These are phyloP conservation scores for Acacia crassicarpa DNA, from an alignment of 306 rosid genomes.

Conservation along the genomic window DNA sequence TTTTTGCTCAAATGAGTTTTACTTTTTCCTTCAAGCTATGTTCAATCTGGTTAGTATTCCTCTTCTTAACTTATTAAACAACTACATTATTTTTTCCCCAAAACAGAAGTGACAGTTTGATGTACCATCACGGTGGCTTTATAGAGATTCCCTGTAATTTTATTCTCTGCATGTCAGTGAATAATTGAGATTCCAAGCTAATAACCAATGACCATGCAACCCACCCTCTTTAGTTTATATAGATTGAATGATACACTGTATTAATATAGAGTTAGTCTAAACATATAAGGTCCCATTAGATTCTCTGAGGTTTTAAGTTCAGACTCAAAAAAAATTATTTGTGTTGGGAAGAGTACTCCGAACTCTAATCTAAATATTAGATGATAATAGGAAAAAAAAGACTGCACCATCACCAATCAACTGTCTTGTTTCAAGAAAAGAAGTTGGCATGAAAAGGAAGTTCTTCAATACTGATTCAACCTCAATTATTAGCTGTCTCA, in stretches of 20 bases:
- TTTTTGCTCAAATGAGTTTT: too few species aligned
- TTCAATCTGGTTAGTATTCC: not conserved
- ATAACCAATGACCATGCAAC: not conserved
- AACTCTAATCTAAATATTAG: too few species aligned
- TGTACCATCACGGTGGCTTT: not conserved
- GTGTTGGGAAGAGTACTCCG: too few species aligned
- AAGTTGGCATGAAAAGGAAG: not conserved
- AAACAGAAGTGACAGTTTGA: not conserved
- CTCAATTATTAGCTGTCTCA: not conserved
- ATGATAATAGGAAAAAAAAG: too few species aligned
- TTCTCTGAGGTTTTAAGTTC: too few species aligned
- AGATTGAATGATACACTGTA: too few species aligned
- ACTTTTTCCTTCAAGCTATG: not conserved
- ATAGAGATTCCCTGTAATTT: not conserved
- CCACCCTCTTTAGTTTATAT: not conserved
- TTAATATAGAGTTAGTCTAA: too few species aligned
- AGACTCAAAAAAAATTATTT: too few species aligned
- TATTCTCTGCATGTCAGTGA: not conserved
- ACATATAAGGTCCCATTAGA: too few species aligned
- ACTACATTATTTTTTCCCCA: not conserved
- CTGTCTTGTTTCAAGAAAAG: not conserved
- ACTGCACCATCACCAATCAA: not conserved
- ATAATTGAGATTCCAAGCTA: not conserved
- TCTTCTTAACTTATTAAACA: not conserved
- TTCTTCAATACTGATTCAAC: not conserved